Evolutionary conservation across 345 rosid species (phyloP).

Genomic region (Eucalyptus erythrocorys): DNA sequence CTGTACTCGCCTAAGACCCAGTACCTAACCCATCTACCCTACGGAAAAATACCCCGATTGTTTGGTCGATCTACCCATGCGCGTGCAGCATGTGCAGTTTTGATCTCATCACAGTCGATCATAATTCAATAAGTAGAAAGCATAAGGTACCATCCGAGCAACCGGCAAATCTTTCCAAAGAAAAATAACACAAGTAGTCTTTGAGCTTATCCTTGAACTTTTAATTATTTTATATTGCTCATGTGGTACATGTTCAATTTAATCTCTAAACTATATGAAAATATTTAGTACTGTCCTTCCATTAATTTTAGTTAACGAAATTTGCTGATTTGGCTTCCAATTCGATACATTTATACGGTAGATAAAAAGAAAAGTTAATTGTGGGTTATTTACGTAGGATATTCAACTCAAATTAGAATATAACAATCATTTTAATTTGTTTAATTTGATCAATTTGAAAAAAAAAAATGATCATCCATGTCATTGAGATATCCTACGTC

Average conservation of each 20-base stretch:
- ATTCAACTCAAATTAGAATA: background rate
- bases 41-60: background rate
- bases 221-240: too few species aligned
- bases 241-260: background rate
- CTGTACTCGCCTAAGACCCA: too few species aligned
- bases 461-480: too few species aligned
- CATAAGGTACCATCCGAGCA: background rate
- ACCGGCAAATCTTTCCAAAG: background rate
- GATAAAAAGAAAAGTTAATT: background rate
- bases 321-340: background rate
- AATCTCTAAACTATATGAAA: accelerated
- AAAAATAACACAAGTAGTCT: background rate
- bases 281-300: background rate
- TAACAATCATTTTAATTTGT: background rate
- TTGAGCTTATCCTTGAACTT: background rate
- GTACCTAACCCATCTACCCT: background rate
- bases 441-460: too few species aligned
- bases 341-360: too few species aligned
- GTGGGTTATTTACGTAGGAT: background rate
- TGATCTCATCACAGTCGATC: background rate
- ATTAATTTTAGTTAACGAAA: too few species aligned
- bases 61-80: background rate
- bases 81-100: background rate
- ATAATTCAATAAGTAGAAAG: background rate
- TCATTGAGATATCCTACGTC: too few species aligned